Conservation (phyloP, 2,329 filamentous ascomycete species). For the Fusarium domesticum region DNA sequence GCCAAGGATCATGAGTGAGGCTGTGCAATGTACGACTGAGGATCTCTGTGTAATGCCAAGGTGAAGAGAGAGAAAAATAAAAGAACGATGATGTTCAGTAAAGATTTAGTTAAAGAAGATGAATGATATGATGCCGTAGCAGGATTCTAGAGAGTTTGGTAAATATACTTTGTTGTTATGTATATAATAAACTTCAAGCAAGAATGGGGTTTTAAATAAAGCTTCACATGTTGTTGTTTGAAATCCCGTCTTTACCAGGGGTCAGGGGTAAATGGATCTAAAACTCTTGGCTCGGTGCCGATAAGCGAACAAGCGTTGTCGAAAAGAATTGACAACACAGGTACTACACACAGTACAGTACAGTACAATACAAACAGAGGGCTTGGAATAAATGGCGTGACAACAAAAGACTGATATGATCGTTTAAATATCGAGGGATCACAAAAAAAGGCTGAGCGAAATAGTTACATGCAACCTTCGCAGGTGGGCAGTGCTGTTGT, state of each 20-base stretch:
- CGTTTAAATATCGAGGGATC: too few species aligned
- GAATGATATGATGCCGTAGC: too few species aligned
- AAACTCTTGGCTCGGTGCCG: slow-evolving; percentile 24
- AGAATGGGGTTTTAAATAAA: too few species aligned
- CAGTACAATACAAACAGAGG: not conserved
- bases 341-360: not conserved
- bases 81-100: too few species aligned
- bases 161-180: too few species aligned
- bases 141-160: too few species aligned
- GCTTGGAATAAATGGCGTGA: not conserved
- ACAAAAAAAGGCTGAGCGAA: too few species aligned
- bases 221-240: too few species aligned
- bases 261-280: slow-evolving; percentile 7
- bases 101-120: too few species aligned
- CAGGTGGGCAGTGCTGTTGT: not conserved
- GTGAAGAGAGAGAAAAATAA: slow-evolving; percentile 16
- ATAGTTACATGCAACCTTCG: not conserved
- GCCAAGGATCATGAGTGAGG: slow-evolving; percentile 8
- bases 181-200: too few species aligned
- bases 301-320: slow-evolving; percentile 22
- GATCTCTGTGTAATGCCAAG: slow-evolving; percentile 22
- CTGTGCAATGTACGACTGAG: slow-evolving; percentile 10
- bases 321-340: not conserved
- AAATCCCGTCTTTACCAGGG: too few species aligned
- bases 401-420: too few species aligned